phyloP scores from a whole-genome alignment of 495 filamentous ascomycete species.

The Neurospora sp. region DNA sequence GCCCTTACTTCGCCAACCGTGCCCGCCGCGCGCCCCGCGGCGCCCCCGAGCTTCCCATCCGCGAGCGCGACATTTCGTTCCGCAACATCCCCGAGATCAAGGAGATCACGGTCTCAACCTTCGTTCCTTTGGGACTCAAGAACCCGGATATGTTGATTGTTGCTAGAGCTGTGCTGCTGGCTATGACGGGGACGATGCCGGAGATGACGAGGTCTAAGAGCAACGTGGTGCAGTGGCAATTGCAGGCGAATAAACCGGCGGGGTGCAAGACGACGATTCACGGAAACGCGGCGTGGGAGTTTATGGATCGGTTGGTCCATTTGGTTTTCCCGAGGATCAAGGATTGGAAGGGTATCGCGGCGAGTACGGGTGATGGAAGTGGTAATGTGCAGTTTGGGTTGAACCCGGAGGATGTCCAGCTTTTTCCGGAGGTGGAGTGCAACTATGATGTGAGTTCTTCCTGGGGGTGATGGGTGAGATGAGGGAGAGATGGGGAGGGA shows the following conservation, averaged over 20 bases:
- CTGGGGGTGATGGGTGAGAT: background rate
- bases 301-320: conserved; percentile 74
- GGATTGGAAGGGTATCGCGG: conserved; percentile 79
- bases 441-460: conserved; percentile 73
- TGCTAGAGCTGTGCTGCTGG: conserved; percentile 72
- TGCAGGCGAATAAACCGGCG: conserved; percentile 46
- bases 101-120: conserved; percentile 71
- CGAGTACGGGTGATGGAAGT: conserved; percentile 65
- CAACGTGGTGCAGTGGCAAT: conserved; percentile 55
- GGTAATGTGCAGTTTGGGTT: conserved; percentile 84
- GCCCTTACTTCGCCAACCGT: conserved; percentile 88
- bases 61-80: conserved; percentile 71
- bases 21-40: conserved; percentile 76
- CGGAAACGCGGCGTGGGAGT: conserved; percentile 78
- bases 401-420: conserved; percentile 53
- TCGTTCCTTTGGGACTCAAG: conserved; percentile 50
- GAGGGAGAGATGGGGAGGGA: background rate
- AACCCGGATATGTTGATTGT: conserved; percentile 63
- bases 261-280: conserved; percentile 58
- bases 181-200: conserved; percentile 72
- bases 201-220: conserved; percentile 48
- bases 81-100: conserved; percentile 74
- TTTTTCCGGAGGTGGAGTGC: conserved; percentile 87
- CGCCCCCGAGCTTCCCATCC: conserved; percentile 46
- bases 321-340: conserved; percentile 89